A percentile compares a stretch with the other conserved stretches of the same genome.
These are phyloP conservation scores for Rhytidiadelphus loreus DNA, from an alignment of 225 moss, liverwort and hornwort genomes.

Conservation along the genomic window DNA sequence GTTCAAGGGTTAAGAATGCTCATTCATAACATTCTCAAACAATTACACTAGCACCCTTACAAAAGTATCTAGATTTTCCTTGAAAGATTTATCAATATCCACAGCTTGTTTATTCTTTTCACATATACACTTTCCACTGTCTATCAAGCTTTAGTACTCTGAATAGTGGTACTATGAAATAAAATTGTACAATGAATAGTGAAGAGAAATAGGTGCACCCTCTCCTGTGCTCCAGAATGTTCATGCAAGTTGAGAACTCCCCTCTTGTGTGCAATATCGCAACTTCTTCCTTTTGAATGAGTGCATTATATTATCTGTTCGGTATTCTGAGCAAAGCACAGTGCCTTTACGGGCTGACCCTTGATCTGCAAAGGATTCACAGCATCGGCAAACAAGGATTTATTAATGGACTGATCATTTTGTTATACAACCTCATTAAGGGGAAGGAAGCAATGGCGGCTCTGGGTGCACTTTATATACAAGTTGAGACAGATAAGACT, in stretches of 20 bases:
- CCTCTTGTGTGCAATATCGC: slow-evolving; percentile 24
- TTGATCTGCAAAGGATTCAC: background rate
- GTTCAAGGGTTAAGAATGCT: background rate
- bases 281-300: slow-evolving; percentile 29
- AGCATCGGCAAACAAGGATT: background rate
- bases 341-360: background rate
- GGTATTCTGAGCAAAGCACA: background rate
- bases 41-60: background rate
- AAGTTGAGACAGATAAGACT: background rate
- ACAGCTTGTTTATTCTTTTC: background rate
- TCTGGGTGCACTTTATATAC: background rate
- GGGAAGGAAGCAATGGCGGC: too few species aligned
- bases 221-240: background rate
- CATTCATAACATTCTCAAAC: background rate
- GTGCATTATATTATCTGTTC: background rate
- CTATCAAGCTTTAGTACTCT: background rate
- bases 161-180: background rate
- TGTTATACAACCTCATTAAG: background rate
- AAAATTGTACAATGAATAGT: background rate
- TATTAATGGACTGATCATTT: background rate
- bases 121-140: background rate
- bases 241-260: background rate
- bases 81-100: background rate
- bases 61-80: background rate
- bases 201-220: too few species aligned